Evolutionary conservation across 2,329 filamentous ascomycete species (phyloP), one percentile per base, ranked within the genome.

Genomic region (Elsinoe ampelina): DNA sequence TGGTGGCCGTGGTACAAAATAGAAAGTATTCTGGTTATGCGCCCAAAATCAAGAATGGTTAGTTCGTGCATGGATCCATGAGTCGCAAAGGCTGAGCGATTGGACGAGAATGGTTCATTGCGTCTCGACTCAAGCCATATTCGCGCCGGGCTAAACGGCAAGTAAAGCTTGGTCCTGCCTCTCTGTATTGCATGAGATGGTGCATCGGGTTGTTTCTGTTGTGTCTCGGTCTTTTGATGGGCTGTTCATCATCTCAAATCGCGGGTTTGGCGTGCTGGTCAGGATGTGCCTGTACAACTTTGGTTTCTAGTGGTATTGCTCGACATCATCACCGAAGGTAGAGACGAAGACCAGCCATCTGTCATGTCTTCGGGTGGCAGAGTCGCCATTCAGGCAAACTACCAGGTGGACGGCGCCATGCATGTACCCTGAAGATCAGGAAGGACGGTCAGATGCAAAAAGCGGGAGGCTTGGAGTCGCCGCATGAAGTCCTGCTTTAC

Each of bases 111-210:
- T 52, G 32, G 48, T 52, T 52, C 48, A 26, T 39, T 26, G 34
- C 32, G 48, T 52, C 48, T 52, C 48, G 48, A 52, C 34, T 35
- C 48, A 52, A 52, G 48, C 48, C 32, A 52, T 34, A 52, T 52
- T 52, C 48, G 48, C 48, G 48, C 48, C 48, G 48, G 48, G 36
- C 34, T 38, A 20, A 39, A 20, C 48, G 48, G 48, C 26, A 52
- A 34, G 32, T 36, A 35, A 39, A 52, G 48, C 48, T 52, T 52
- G 48, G 48, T 39, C 48, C 48, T 52, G 48, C 48, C 48, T 39
- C 48, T 39, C 19, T 32, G 48, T 52, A 32, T 13, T 52, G 48
- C 48, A 35, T 35, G 34, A 52, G n/a, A 22, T 39, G 32, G 17
- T 39, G 48, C 48, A 52, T 52, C 32, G 35, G 48, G 48, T 52